Evolutionary conservation across 495 filamentous ascomycete species (phyloP), one percentile per base, ranked within the genome.

Genomic region (Pyrenula aspistea): DNA sequence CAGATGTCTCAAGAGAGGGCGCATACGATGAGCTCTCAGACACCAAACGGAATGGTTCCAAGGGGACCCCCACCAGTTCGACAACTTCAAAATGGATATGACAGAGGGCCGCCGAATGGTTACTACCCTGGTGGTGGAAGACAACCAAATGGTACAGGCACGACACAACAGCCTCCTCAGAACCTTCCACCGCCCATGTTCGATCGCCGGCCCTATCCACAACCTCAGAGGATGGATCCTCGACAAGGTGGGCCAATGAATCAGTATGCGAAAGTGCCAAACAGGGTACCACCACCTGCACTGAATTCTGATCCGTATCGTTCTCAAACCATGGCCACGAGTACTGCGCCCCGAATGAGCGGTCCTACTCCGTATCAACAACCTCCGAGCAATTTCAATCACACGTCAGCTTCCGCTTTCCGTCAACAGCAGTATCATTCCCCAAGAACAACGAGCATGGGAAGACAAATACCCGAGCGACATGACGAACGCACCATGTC

Each of bases 401-500:
- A 85, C 56, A 73, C 81, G 8, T 82, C 87, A 25, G 84, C 83
- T 20, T 85, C 81, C 59, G 79, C 84, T 42, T 89, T 90, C 62
- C 84, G 90, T 23, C 84, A 89, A 55, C 81, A 86, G 36, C 84
- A 82, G 20, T 90, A 93, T 56, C 65, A 73, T 62, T 73, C 70
- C 55, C 84, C 88, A 31, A 79, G 89, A 64, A 97, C 91, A 24
- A 94, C 91, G 22, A 88, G 88, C 1, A 88, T 95, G 67, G 94
- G 94, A 15, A 81, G 94, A 54, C 71, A 89, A 23, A 89, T 99
- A 1, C 94, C 94, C 4, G 91, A 96, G 61, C 81, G 90, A 51
- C 86, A 93, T 64, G 85, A 97, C 64, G 91, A 96, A 65, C 80
- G 94, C 53, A 83, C 93, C 53, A 97, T 97, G 93, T 95, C 92